Evolutionary conservation across 495 filamentous ascomycete species (phyloP).

Genomic region (Immersiella caudata): DNA sequence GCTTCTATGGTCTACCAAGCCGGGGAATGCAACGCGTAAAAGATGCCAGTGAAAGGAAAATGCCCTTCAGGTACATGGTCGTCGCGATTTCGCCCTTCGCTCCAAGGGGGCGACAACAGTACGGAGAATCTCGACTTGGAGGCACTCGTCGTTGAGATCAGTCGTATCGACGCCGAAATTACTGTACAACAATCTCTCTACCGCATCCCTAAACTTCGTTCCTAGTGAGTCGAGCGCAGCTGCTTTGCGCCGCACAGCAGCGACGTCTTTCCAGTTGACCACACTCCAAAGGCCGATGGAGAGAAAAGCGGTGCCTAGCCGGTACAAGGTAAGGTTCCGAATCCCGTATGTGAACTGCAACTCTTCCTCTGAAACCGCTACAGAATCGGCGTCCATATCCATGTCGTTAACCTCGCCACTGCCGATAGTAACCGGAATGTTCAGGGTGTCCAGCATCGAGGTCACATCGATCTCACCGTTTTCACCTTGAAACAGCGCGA

Average conservation of each 20-base stretch:
- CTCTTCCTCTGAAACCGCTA: conserved; percentile 12
- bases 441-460: conserved; percentile 12
- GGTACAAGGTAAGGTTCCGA: conserved; percentile 12
- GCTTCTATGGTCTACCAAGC: too few species aligned
- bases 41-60: too few species aligned
- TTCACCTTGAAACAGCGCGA: not conserved
- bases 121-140: conserved; percentile 17
- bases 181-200: conserved; percentile 9
- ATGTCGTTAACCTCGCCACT: not conserved
- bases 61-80: too few species aligned
- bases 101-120: conserved; percentile 12
- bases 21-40: too few species aligned
- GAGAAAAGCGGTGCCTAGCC: conserved; percentile 14
- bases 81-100: conserved; percentile 8
- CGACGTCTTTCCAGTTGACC: conserved; percentile 10
- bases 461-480: not conserved
- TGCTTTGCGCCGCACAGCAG: conserved; percentile 12
- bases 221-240: conserved; percentile 13
- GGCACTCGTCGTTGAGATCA: conserved; percentile 13
- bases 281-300: conserved; percentile 15
- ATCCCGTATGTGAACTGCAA: conserved; percentile 11
- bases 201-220: conserved; percentile 3
- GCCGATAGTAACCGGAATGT: conserved; percentile 8
- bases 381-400: conserved; percentile 11
- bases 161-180: conserved; percentile 13